Percentiles rank a stretch among this genome's conserved stretches.
Conservation (phyloP, 176 grass and related monocot genomes). For the Poa pratensis region DNA sequence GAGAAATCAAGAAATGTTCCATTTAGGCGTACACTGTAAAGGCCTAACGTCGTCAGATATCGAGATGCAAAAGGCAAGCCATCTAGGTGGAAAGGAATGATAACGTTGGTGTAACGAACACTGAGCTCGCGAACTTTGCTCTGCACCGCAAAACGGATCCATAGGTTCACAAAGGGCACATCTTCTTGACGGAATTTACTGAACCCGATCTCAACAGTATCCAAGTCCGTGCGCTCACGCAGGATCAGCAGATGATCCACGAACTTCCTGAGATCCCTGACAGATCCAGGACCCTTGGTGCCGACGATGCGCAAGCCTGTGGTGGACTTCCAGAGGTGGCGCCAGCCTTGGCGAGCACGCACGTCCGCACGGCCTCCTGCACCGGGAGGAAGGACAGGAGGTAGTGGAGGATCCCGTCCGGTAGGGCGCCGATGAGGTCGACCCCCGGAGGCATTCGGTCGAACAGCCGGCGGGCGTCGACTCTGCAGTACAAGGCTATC, state of each 20-base stretch:
- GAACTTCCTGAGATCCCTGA: background rate
- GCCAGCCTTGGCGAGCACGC: background rate
- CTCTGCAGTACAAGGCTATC: background rate
- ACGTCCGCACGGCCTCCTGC: constrained; percentile 4
- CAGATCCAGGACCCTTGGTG: background rate
- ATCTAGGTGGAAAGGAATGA: background rate
- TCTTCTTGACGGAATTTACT: background rate
- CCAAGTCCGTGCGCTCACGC: background rate
- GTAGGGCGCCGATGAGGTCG: background rate
- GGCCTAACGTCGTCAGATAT: background rate
- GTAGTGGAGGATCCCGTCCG: constrained; percentile 9
- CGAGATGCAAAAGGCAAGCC: background rate
- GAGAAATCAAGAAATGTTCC: background rate
- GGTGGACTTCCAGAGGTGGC: constrained; percentile 4
- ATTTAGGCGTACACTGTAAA: background rate
- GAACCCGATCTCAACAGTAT: background rate
- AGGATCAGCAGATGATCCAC: constrained; percentile 6
- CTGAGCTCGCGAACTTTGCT: background rate
- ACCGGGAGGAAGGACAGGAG: background rate
- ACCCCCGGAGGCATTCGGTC: background rate
- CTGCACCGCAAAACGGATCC: background rate
- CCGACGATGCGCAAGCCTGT: background rate
- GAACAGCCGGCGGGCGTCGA: background rate
- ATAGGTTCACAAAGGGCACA: background rate
- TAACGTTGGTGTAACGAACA: background rate